Conservation (phyloP, 2,329 filamentous ascomycete genomes). For the Xylaria sp. region DNA sequence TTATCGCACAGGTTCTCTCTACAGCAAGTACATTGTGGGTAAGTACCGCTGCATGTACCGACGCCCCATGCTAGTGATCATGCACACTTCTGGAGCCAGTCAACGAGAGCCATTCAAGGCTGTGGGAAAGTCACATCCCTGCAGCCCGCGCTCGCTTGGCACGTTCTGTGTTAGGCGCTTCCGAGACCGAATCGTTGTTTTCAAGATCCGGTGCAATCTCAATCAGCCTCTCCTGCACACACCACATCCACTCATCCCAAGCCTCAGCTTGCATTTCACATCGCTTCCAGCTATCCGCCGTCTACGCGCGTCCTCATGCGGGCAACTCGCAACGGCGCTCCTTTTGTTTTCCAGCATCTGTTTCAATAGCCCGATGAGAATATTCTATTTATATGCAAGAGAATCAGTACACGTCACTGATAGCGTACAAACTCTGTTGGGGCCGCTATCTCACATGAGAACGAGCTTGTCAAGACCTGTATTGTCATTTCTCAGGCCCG, state of each 20-base stretch:
- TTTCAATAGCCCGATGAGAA: not conserved
- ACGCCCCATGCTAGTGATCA: conserved; percentile 26
- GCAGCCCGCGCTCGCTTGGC: conserved; percentile 20
- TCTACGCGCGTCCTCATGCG: conserved; percentile 4
- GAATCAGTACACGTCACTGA: not conserved
- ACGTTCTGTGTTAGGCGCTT: conserved; percentile 27
- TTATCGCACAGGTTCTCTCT: not conserved
- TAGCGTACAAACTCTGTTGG: conserved; percentile 14
- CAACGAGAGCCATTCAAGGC: conserved; percentile 28
- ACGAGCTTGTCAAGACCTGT: not conserved
- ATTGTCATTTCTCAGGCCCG: not conserved
- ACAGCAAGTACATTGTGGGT: not conserved
- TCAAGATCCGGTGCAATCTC: conserved; percentile 44
- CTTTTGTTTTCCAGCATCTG: conserved; percentile 11
- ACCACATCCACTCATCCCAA: conserved; percentile 19
- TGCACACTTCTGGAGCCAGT: conserved; percentile 23
- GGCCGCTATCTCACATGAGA: conserved; percentile 5
- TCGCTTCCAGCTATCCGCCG: not conserved
- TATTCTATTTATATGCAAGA: not conserved
- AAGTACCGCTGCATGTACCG: conserved; percentile 9
- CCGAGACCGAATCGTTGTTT: conserved; percentile 34
- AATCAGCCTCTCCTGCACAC: conserved; percentile 42
- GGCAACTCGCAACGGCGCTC: not conserved
- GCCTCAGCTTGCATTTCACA: conserved; percentile 12
- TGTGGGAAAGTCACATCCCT: conserved; percentile 17